Conservation (phyloP, 176 grass and related monocot genomes). For the Alopecurus myosuroides region DNA sequence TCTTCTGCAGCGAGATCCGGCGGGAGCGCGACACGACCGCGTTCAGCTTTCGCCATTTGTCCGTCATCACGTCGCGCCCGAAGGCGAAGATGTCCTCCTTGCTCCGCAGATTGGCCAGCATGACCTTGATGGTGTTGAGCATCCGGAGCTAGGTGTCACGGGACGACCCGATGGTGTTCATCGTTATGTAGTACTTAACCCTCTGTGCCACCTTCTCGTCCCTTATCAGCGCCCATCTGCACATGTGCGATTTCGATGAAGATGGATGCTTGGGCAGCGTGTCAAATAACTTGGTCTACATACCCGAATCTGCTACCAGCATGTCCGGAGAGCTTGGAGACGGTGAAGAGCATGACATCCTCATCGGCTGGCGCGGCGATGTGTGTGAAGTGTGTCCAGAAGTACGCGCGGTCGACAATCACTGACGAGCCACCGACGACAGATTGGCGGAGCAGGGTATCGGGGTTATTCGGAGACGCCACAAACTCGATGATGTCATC, state of each 20-base stretch:
- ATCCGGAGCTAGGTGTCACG: slow-evolving; percentile 70
- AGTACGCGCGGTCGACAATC: slow-evolving; percentile 71
- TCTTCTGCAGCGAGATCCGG: slow-evolving; percentile 61
- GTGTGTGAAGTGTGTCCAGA: slow-evolving; percentile 65
- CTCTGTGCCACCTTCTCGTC: slow-evolving; percentile 40
- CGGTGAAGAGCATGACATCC: slow-evolving; percentile 65
- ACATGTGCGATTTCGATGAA: neutral
- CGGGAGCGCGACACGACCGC: slow-evolving; percentile 36
- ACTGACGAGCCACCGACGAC: slow-evolving; percentile 30
- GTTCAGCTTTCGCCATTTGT: slow-evolving; percentile 49
- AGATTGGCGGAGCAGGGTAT: slow-evolving; percentile 20
- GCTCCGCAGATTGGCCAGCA: slow-evolving; percentile 39
- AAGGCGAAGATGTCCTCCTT: slow-evolving; percentile 65
- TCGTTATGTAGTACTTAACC: neutral
- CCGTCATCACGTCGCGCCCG: slow-evolving; percentile 35
- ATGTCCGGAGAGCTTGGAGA: slow-evolving; percentile 61
- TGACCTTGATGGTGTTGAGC: slow-evolving; percentile 38
- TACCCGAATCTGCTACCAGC: slow-evolving; percentile 76
- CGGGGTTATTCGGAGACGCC: slow-evolving; percentile 75
- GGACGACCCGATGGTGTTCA: slow-evolving; percentile 48
- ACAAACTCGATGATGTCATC: slow-evolving; percentile 61
- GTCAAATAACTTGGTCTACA: too few species aligned
- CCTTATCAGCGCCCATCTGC: slow-evolving; percentile 78
- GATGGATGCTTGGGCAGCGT: neutral
- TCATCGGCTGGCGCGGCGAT: slow-evolving; percentile 46